phyloP scores from a whole-genome alignment of 192 early-diverging fungal genomes.

The Coemansia erecta region DNA sequence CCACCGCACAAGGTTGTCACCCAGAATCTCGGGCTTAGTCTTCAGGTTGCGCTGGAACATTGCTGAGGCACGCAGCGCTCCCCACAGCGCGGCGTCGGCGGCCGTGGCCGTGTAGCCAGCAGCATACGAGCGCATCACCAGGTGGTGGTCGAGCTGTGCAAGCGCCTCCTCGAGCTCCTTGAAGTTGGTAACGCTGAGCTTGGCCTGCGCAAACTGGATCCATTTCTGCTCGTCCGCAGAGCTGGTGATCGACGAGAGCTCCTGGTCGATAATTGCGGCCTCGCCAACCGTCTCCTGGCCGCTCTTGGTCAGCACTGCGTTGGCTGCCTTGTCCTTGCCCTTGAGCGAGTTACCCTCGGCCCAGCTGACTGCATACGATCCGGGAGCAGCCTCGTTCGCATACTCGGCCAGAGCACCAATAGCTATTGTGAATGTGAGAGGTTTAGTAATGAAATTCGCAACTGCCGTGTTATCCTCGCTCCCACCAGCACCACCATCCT shows the following conservation, averaged over 20 bases:
- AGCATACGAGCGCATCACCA: conserved; percentile 78
- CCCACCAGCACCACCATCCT: background rate
- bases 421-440: conserved; percentile 25
- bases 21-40: conserved; percentile 57
- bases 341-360: conserved; percentile 47
- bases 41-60: conserved; percentile 82
- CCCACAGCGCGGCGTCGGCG: conserved; percentile 88
- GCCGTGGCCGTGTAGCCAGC: conserved; percentile 72
- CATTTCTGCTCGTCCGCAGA: conserved; percentile 62
- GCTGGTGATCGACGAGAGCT: background rate
- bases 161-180: conserved; percentile 69
- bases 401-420: conserved; percentile 54
- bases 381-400: conserved; percentile 32
- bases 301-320: conserved; percentile 22
- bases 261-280: conserved; percentile 9
- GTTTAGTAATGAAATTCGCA: conserved; percentile 1
- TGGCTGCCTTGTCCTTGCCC: conserved; percentile 43
- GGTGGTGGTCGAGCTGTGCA: conserved; percentile 73
- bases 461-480: background rate
- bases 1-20: conserved; percentile 78
- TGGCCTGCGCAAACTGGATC: conserved; percentile 67
- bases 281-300: conserved; percentile 21
- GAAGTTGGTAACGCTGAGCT: conserved; percentile 62
- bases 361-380: conserved; percentile 50
- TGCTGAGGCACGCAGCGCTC: conserved; percentile 74